Evolutionary conservation across 1,284 basidiomycete genomes (phyloP).

Genomic region (Phellinidium pouzarii): DNA sequence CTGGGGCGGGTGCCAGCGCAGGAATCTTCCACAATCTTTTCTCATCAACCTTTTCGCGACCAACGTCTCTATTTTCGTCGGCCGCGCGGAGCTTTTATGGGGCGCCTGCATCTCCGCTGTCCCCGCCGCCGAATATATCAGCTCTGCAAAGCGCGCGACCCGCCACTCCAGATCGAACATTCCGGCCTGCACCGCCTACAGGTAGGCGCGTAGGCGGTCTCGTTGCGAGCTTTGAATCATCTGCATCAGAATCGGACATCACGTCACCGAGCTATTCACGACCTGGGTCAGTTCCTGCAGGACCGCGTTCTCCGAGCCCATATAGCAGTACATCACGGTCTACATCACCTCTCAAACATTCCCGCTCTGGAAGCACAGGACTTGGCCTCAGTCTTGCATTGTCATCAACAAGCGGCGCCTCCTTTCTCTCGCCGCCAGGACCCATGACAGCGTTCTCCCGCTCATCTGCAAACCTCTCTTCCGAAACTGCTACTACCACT

Average conservation of each 20-base stretch:
- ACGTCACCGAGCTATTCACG: slow-evolving; percentile 22
- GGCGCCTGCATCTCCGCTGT: slow-evolving; percentile 9
- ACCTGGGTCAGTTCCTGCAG: slow-evolving; percentile 25
- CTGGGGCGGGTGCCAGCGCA: slow-evolving; percentile 5
- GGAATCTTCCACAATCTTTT: slow-evolving; percentile 15
- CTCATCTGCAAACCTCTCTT: not conserved
- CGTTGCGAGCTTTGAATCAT: slow-evolving; percentile 68
- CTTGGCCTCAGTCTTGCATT: not conserved
- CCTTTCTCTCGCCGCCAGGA: slow-evolving; percentile 2
- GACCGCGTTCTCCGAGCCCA: slow-evolving; percentile 45
- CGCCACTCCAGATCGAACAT: slow-evolving; percentile 16
- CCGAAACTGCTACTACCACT: slow-evolving; percentile 11
- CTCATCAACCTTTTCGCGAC: slow-evolving; percentile 11
- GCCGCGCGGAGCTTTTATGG: slow-evolving; percentile 16
- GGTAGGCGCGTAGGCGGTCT: slow-evolving; percentile 61
- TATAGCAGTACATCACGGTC: slow-evolving; percentile 17
- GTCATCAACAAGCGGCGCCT: not conserved
- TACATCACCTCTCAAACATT: slow-evolving; percentile 16
- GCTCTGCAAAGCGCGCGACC: slow-evolving; percentile 7
- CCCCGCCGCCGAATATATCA: slow-evolving; percentile 11
- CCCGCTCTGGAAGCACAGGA: slow-evolving; percentile 6
- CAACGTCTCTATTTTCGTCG: slow-evolving; percentile 13
- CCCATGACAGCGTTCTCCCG: not conserved
- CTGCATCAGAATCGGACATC: slow-evolving; percentile 14
- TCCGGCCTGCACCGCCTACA: slow-evolving; percentile 38